Percentiles rank a stretch among this genome's conserved stretches.
phyloP scores from a whole-genome alignment of 2,329 filamentous ascomycete species.

The Curvularia verruculosa region DNA sequence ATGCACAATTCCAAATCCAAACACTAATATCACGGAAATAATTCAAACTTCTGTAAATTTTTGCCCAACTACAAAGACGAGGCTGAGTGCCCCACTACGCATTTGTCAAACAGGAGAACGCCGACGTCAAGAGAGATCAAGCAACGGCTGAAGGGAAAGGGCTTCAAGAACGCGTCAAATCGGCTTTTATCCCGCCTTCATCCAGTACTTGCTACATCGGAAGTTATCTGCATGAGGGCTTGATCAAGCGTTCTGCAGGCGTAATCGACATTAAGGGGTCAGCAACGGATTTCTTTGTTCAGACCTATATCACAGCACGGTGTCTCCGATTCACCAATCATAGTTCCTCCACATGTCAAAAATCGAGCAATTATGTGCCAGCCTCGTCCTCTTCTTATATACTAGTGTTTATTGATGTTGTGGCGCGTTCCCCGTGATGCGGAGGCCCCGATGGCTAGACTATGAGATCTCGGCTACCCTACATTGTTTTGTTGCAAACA shows the following conservation, averaged over 20 bases:
- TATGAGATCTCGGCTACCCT: constrained; percentile 2
- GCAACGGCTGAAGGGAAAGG: not conserved
- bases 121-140: not conserved
- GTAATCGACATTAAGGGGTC: not conserved
- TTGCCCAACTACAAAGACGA: not conserved
- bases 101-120: not conserved
- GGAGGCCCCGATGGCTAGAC: not conserved
- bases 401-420: not conserved
- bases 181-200: not conserved
- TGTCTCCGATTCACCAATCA: not conserved
- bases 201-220: not conserved
- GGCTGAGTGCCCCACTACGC: not conserved
- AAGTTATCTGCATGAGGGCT: constrained; percentile 1
- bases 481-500: constrained; percentile 2
- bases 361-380: not conserved
- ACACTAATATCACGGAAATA: not conserved
- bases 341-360: not conserved
- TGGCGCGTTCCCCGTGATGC: not conserved
- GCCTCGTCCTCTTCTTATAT: not conserved
- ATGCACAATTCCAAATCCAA: not conserved
- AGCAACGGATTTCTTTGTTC: constrained; percentile 7
- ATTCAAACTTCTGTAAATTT: not conserved
- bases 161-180: not conserved
- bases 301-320: not conserved
- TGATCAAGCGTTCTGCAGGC: constrained; percentile 5